A percentile compares a stretch with the other conserved stretches of the same genome.
Conservation (phyloP, 78 protist species). For the Dictyostelium purpureum region DNA sequence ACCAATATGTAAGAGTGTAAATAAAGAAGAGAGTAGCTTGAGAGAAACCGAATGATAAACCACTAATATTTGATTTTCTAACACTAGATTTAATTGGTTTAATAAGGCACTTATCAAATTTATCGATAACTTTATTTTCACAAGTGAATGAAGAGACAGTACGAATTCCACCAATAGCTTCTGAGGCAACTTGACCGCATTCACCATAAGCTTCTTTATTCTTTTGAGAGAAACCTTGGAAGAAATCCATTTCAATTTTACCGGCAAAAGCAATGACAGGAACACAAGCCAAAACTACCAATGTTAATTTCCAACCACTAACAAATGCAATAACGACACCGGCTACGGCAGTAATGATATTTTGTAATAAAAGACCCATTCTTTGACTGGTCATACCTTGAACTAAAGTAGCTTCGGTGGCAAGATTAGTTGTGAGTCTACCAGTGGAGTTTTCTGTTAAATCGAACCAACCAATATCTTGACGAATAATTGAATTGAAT, state of each 20-base stretch:
- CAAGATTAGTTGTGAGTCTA: constrained; percentile 78
- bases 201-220: constrained; percentile 65
- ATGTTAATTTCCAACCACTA: constrained; percentile 83
- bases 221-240: constrained; percentile 65
- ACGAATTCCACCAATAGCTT: constrained; percentile 75
- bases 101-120: constrained; percentile 9
- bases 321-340: constrained; percentile 86
- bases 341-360: constrained; percentile 36
- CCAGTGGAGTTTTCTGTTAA: constrained; percentile 76
- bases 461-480: constrained; percentile 85
- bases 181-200: constrained; percentile 79
- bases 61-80: constrained; percentile 40
- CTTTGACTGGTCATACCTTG: constrained; percentile 86
- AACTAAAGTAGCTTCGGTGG: constrained; percentile 85
- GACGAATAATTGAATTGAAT: constrained; percentile 74
- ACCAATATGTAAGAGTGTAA: constrained; percentile 78
- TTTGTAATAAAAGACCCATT: constrained; percentile 75
- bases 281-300: constrained; percentile 85
- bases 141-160: constrained; percentile 72
- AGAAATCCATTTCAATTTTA: constrained; percentile 73
- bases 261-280: constrained; percentile 81
- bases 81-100: constrained; percentile 4
- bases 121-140: constrained; percentile 47
- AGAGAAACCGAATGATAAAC: constrained; percentile 66
- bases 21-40: constrained; percentile 46